Conservation (phyloP, 2,329 filamentous ascomycete genomes). For the Pseudogymnoascus sp. region DNA sequence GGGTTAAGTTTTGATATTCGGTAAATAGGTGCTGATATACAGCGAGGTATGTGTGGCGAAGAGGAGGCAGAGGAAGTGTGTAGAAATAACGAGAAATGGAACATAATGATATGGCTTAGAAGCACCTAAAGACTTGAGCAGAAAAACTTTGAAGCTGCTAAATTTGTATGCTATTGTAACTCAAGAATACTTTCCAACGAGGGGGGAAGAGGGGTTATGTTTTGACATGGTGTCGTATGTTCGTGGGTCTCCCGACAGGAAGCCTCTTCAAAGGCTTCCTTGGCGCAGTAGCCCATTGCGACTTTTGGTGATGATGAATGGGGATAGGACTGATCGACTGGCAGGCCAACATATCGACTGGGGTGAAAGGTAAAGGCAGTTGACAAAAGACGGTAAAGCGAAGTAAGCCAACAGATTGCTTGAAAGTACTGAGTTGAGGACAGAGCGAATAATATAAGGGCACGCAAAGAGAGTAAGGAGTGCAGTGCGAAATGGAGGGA, state of each 20-base stretch:
- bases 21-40: too few relatives aligned
- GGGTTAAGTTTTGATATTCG: background rate
- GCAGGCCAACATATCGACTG: too few relatives aligned
- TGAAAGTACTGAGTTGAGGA: background rate
- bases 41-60: too few relatives aligned
- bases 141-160: background rate
- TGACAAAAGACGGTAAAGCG: background rate
- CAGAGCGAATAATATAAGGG: background rate
- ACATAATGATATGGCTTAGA: background rate
- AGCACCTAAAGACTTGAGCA: background rate
- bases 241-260: slow-evolving; percentile 1
- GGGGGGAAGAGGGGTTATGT: background rate
- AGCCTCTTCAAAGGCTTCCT: background rate
- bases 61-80: too few relatives aligned
- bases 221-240: slow-evolving; percentile 2
- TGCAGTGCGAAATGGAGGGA: background rate
- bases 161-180: background rate
- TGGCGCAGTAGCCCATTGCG: background rate
- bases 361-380: too few relatives aligned
- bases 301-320: background rate
- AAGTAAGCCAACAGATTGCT: background rate
- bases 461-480: background rate
- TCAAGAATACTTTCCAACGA: background rate
- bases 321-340: too few relatives aligned
- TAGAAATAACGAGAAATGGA: background rate